phyloP scores from a whole-genome alignment of 2,329 filamentous ascomycete genomes.

The Colletotrichum sp. region DNA sequence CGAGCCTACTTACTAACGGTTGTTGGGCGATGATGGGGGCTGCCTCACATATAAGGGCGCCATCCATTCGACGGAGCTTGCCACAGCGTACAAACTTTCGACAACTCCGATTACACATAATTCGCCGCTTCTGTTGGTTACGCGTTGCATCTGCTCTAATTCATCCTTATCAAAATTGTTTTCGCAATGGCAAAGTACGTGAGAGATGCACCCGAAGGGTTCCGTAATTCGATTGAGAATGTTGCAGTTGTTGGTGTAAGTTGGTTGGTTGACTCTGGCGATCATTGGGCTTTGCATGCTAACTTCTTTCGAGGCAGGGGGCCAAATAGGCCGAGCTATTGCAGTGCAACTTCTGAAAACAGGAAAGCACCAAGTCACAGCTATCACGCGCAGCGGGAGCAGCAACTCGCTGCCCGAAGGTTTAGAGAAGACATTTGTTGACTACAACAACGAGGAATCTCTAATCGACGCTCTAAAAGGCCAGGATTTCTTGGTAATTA shows the following conservation, averaged over 20 bases:
- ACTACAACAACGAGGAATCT: slow-evolving; percentile 45
- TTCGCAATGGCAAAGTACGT: background rate
- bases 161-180: background rate
- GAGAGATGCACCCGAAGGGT: background rate
- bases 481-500: slow-evolving; percentile 59
- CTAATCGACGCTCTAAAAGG: slow-evolving; percentile 53
- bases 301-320: slow-evolving; percentile 37
- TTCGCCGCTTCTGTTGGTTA: background rate
- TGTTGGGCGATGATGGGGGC: background rate
- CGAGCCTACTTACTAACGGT: background rate
- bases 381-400: slow-evolving; percentile 52
- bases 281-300: background rate
- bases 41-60: background rate
- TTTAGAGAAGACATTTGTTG: slow-evolving; percentile 43
- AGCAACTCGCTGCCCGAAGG: slow-evolving; percentile 43
- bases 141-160: background rate
- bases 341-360: slow-evolving; percentile 46
- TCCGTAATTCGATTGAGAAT: slow-evolving; percentile 42
- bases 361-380: slow-evolving; percentile 57
- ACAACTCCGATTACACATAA: background rate
- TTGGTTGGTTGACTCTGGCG: background rate
- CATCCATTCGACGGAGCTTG: background rate
- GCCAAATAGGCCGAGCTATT: slow-evolving; percentile 45
- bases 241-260: slow-evolving; percentile 55
- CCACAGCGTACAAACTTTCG: background rate